Percentiles rank a stretch among this genome's conserved stretches.
Conservation (phyloP, 768 basidiomycete genomes). For the Suillus occidentalis region DNA sequence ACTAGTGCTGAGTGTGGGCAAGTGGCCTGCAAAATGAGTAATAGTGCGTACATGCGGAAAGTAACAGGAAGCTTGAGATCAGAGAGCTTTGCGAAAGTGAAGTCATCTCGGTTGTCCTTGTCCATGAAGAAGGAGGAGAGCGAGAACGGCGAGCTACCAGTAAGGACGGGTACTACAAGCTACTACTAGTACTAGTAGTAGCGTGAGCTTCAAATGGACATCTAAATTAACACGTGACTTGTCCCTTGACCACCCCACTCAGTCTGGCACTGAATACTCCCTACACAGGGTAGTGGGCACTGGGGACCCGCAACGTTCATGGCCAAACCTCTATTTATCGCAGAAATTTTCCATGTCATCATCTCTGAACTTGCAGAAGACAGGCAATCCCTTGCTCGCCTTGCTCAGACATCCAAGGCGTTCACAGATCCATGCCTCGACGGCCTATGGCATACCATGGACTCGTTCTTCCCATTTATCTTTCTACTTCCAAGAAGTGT, state of each 20-base stretch:
- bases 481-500: neutral
- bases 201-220: too few relatives aligned
- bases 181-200: too few relatives aligned
- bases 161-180: too few relatives aligned
- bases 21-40: neutral
- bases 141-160: too few relatives aligned
- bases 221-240: too few relatives aligned
- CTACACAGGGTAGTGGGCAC: too few relatives aligned
- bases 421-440: conserved; percentile 1
- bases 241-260: too few relatives aligned
- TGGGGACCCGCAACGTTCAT: neutral
- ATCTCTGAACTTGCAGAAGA: conserved; percentile 11
- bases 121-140: conserved; percentile 38
- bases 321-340: conserved; percentile 8
- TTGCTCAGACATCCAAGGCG: conserved; percentile 11
- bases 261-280: too few relatives aligned
- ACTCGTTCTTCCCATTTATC: neutral
- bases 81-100: conserved; percentile 88
- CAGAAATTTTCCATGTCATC: conserved; percentile 12
- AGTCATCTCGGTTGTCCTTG: conserved; percentile 77
- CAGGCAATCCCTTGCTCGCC: conserved; percentile 5
- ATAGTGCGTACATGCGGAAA: conserved; percentile 66
- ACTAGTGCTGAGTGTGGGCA: conserved; percentile 37
- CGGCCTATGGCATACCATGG: neutral
- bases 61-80: conserved; percentile 88